Percentiles rank a stretch among this genome's conserved stretches.
These are phyloP conservation scores for Kingdonia uniflora DNA, from an alignment of 164 flowering plant species.

Conservation along the genomic window DNA sequence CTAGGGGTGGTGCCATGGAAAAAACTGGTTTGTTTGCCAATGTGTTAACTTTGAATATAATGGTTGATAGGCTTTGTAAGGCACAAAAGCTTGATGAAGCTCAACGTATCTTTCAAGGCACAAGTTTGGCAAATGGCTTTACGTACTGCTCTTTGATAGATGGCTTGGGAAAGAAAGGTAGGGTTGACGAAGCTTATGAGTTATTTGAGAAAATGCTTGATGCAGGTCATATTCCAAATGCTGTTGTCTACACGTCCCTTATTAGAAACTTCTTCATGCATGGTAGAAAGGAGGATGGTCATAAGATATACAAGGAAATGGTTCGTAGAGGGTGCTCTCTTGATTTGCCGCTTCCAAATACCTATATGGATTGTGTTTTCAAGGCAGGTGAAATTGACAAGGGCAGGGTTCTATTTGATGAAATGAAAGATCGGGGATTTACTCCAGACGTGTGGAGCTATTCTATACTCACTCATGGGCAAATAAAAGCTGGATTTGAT, in stretches of 20 bases:
- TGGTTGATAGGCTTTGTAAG: constrained; percentile 83
- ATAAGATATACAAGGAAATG: constrained; percentile 90
- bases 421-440: constrained; percentile 56
- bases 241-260: constrained; percentile 72
- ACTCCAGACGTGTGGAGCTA: constrained; percentile 72
- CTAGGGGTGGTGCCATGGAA: constrained; percentile 62
- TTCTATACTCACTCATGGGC: constrained; percentile 77
- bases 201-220: constrained; percentile 79
- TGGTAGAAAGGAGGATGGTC: constrained; percentile 85
- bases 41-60: constrained; percentile 70
- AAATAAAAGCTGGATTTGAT: constrained; percentile 74
- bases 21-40: constrained; percentile 76
- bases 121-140: constrained; percentile 57
- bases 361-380: constrained; percentile 95
- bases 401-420: constrained; percentile 68
- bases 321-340: constrained; percentile 44
- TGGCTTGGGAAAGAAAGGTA: constrained; percentile 66
- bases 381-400: constrained; percentile 78
- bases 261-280: constrained; percentile 68
- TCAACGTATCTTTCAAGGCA: constrained; percentile 49
- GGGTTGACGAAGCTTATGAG: constrained; percentile 79
- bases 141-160: constrained; percentile 85
- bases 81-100: constrained; percentile 72
- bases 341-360: constrained; percentile 69
- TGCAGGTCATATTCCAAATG: constrained; percentile 42